Evolutionary conservation across 306 rosid genomes (phyloP).

Genomic region (Arachis hypogaea): DNA sequence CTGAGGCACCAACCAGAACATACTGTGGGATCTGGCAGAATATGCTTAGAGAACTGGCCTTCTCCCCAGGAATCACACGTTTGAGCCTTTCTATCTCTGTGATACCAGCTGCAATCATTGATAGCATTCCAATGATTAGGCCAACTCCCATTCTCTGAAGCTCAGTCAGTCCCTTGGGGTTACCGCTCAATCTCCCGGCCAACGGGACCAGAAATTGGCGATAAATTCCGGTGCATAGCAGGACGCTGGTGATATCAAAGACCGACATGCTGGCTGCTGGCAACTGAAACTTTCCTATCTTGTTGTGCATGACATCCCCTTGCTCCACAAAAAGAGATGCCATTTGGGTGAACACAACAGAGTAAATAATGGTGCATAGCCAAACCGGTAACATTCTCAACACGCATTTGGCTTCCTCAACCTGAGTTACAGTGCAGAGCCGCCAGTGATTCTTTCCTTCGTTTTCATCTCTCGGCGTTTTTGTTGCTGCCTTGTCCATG

Average conservation of each 20-base stretch:
- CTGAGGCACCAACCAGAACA: slow-evolving; percentile 63
- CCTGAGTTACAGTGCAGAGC: slow-evolving; percentile 68
- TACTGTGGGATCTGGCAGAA: slow-evolving; percentile 62
- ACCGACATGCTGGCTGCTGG: slow-evolving; percentile 73
- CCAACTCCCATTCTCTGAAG: slow-evolving; percentile 72
- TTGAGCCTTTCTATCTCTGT: slow-evolving; percentile 51
- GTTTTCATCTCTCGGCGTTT: slow-evolving; percentile 26
- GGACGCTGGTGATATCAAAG: slow-evolving; percentile 60
- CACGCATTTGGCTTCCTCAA: slow-evolving; percentile 70
- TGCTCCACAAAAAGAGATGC: slow-evolving; percentile 72
- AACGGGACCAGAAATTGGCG: slow-evolving; percentile 51
- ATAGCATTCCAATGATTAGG: slow-evolving; percentile 54
- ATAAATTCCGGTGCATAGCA: slow-evolving; percentile 51
- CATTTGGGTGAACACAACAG: slow-evolving; percentile 70
- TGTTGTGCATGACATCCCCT: slow-evolving; percentile 61
- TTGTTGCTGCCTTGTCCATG: slow-evolving; percentile 67
- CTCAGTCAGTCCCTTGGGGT: slow-evolving; percentile 55
- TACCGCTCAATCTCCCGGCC: slow-evolving; percentile 44
- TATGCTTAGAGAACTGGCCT: slow-evolving; percentile 48
- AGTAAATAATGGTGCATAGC: slow-evolving; percentile 66
- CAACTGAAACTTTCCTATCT: slow-evolving; percentile 42
- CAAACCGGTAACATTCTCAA: slow-evolving; percentile 64
- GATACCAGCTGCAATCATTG: slow-evolving; percentile 60
- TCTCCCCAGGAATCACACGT: slow-evolving; percentile 36
- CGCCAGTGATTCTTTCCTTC: slow-evolving; percentile 45